phyloP scores from a whole-genome alignment of 73 alveolate genomes.

The Paramecium tetraurelia region DNA sequence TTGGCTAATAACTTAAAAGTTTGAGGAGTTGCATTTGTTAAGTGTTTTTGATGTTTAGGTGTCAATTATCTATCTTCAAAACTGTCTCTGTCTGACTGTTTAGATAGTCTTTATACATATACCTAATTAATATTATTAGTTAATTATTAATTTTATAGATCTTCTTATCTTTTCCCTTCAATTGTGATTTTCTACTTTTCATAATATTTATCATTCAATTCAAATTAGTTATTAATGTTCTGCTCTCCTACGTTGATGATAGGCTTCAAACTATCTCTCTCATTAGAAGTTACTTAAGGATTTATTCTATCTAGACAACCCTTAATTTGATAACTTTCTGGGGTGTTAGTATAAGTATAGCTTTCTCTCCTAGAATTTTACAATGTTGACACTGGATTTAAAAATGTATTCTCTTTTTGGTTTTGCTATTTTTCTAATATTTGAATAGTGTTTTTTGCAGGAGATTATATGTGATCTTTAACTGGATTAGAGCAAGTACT shows the following conservation, averaged over 20 bases:
- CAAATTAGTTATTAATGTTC: background rate
- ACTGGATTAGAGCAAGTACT: conserved; percentile 26
- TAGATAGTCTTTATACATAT: background rate
- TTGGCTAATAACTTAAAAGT: background rate
- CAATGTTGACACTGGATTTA: background rate
- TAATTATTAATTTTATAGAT: background rate
- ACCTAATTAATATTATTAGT: background rate
- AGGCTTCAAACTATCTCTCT: background rate
- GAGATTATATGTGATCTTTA: background rate
- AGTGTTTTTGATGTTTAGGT: background rate
- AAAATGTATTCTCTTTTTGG: background rate
- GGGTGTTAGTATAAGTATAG: background rate
- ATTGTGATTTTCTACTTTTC: background rate
- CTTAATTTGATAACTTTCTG: conserved; percentile 3
- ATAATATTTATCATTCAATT: background rate
- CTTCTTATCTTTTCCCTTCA: background rate
- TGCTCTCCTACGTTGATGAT: too few relatives aligned
- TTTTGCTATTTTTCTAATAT: background rate
- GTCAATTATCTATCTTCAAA: background rate
- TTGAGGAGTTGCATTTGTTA: background rate
- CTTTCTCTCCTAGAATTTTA: conserved; percentile 41
- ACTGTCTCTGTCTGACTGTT: background rate
- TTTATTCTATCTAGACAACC: background rate
- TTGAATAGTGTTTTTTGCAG: background rate
- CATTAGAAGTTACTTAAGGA: background rate